Percentiles rank a stretch among this genome's conserved stretches.
phyloP scores from a whole-genome alignment of 441 rosid species.

The Manihot esculenta region DNA sequence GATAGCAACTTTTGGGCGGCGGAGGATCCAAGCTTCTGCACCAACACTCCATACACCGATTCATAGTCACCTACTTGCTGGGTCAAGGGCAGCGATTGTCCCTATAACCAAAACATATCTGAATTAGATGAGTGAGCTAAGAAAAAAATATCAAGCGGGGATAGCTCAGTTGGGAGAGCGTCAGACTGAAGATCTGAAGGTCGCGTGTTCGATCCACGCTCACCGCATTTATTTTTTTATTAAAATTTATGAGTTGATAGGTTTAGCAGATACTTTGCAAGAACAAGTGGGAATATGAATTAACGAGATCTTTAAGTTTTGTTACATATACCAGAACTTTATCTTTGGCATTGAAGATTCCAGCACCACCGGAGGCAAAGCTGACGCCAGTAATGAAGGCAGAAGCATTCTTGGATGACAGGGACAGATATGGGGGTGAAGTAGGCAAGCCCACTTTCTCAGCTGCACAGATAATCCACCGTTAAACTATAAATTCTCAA shows the following conservation, averaged over 20 bases:
- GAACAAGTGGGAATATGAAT: too few relatives aligned
- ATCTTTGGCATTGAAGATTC: slow-evolving; percentile 39
- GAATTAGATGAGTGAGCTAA: too few relatives aligned
- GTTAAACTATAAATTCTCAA: too few relatives aligned
- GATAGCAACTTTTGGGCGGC: slow-evolving; percentile 27
- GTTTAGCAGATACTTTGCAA: too few relatives aligned
- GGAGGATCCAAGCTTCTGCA: slow-evolving; percentile 25
- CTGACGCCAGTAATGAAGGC: slow-evolving; percentile 43
- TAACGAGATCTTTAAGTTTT: too few relatives aligned
- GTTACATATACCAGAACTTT: slow-evolving; percentile 10
- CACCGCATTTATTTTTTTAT: slow-evolving; percentile 41
- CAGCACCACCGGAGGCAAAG: slow-evolving; percentile 56
- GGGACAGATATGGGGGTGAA: slow-evolving; percentile 41
- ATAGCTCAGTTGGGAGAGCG: slow-evolving; percentile 97
- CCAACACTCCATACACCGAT: slow-evolving; percentile 18
- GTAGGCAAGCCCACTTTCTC: slow-evolving; percentile 46
- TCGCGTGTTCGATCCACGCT: slow-evolving; percentile 87
- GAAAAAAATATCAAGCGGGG: slow-evolving; percentile 40
- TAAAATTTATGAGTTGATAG: too few relatives aligned
- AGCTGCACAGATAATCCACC: slow-evolving; percentile 25
- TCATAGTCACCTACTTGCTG: slow-evolving; percentile 33
- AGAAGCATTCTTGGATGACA: slow-evolving; percentile 15
- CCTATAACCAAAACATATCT: too few relatives aligned
- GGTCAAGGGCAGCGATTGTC: slow-evolving; percentile 32
- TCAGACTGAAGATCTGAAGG: slow-evolving; percentile 89